phyloP scores from a whole-genome alignment of 2,329 filamentous ascomycete species.

The Colletotrichum sp. region DNA sequence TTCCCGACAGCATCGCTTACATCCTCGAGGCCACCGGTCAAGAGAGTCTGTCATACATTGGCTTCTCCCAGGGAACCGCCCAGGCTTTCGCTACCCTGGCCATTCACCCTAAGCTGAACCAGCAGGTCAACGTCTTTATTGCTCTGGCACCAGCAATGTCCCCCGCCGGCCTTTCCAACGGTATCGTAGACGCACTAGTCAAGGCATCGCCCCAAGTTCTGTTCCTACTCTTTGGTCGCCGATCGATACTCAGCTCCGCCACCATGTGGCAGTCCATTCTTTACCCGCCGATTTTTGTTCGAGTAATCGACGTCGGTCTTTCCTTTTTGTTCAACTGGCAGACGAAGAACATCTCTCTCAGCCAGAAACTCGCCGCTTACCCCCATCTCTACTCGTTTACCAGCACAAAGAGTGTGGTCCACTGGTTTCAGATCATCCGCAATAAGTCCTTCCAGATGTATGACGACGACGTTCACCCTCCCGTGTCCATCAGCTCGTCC shows the following conservation, averaged over 20 bases:
- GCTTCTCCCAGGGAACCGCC: conserved; percentile 95
- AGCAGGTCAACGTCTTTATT: conserved; percentile 94
- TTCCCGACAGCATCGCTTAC: conserved; percentile 92
- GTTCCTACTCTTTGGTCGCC: conserved; percentile 89
- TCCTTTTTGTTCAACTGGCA: conserved; percentile 90
- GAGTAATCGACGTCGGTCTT: conserved; percentile 82
- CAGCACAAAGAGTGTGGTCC: conserved; percentile 94
- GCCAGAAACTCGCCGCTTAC: conserved; percentile 94
- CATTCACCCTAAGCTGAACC: conserved; percentile 90
- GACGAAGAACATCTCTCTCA: conserved; percentile 79
- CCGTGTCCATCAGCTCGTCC: conserved; percentile 71
- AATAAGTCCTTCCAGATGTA: conserved; percentile 98
- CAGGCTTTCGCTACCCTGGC: conserved; percentile 94
- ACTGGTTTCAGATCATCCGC: conserved; percentile 99
- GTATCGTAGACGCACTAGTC: conserved; percentile 89
- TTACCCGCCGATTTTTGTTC: conserved; percentile 92
- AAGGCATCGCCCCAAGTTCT: conserved; percentile 93
- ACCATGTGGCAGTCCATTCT: conserved; percentile 98
- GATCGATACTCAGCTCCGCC: conserved; percentile 88
- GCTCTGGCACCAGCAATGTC: conserved; percentile 96
- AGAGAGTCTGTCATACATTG: conserved; percentile 89
- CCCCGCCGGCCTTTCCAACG: conserved; percentile 86
- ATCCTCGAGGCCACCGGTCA: conserved; percentile 85
- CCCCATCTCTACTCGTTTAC: conserved; percentile 97
- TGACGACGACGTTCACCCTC: conserved; percentile 88